Evolutionary conservation across 441 rosid genomes (phyloP).

Genomic region (Euphorbia schlechtendalii): DNA sequence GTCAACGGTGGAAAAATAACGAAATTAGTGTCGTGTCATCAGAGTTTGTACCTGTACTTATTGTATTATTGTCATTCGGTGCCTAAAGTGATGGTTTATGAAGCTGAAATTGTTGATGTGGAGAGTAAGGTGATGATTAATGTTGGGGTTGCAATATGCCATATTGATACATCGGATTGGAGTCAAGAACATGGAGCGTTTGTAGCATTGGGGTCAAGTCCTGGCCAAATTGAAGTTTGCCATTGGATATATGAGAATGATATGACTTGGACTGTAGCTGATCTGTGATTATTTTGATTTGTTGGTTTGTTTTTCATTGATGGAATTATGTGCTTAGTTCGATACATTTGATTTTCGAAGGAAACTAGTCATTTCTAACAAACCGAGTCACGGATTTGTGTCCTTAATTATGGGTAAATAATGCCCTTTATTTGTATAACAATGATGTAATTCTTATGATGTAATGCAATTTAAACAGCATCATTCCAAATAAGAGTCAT

Average conservation of each 20-base stretch:
- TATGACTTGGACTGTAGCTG: conserved; percentile 81
- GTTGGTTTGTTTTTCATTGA: too few relatives aligned
- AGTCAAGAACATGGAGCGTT: conserved; percentile 78
- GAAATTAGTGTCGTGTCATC: conserved; percentile 87
- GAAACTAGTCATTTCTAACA: too few relatives aligned
- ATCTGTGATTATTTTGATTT: too few relatives aligned
- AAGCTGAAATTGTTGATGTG: conserved; percentile 59
- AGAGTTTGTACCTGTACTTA: conserved; percentile 81
- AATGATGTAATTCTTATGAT: too few relatives aligned
- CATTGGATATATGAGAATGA: conserved; percentile 97
- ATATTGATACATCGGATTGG: conserved; percentile 88
- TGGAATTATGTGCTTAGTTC: too few relatives aligned
- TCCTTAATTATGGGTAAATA: too few relatives aligned
- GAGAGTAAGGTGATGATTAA: conserved; percentile 45
- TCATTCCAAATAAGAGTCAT: too few relatives aligned
- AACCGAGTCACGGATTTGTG: too few relatives aligned
- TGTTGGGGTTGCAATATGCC: conserved; percentile 83
- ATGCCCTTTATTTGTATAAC: too few relatives aligned
- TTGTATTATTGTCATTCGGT: conserved; percentile 94
- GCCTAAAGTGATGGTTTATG: conserved; percentile 76
- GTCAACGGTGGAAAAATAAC: conserved; percentile 73
- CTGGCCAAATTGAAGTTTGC: conserved; percentile 80
- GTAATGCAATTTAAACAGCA: too few relatives aligned
- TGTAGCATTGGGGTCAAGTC: conserved; percentile 63
- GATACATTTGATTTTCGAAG: too few relatives aligned